These are phyloP conservation scores for Letharia lupina DNA, from an alignment of 495 filamentous ascomycete genomes.

Conservation along the genomic window DNA sequence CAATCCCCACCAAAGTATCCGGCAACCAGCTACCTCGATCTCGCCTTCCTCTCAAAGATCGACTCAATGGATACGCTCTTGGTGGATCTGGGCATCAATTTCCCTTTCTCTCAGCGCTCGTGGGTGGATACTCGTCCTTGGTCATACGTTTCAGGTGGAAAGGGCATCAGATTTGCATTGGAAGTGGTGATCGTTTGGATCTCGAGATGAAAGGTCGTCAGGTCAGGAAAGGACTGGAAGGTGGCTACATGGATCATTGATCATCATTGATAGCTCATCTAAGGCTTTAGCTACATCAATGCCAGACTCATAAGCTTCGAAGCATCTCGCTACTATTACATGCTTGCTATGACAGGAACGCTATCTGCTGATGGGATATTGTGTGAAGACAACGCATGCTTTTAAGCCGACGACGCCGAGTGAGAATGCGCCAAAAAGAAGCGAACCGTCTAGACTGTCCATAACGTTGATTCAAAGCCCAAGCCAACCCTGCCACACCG, in stretches of 20 bases:
- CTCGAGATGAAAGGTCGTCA: background rate
- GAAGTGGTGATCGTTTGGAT: background rate
- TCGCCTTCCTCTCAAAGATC: background rate
- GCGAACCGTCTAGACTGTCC: background rate
- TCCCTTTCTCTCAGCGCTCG: background rate
- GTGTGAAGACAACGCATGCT: background rate
- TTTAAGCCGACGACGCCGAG: background rate
- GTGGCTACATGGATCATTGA: background rate
- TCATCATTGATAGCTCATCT: background rate
- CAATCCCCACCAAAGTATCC: background rate
- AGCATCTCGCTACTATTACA: background rate
- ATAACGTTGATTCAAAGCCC: background rate
- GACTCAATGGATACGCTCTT: background rate
- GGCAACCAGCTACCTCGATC: background rate
- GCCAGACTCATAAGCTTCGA: background rate
- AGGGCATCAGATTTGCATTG: background rate
- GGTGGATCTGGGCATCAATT: background rate
- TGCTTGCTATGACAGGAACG: background rate
- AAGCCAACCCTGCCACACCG: background rate
- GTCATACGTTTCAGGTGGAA: background rate
- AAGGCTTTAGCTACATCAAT: background rate
- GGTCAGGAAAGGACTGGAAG: background rate
- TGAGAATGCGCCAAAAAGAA: background rate
- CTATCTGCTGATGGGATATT: background rate
- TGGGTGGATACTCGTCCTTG: too few species aligned